Evolutionary conservation across 208 protist genomes (phyloP).

Genomic region (Crithidia bombi): DNA sequence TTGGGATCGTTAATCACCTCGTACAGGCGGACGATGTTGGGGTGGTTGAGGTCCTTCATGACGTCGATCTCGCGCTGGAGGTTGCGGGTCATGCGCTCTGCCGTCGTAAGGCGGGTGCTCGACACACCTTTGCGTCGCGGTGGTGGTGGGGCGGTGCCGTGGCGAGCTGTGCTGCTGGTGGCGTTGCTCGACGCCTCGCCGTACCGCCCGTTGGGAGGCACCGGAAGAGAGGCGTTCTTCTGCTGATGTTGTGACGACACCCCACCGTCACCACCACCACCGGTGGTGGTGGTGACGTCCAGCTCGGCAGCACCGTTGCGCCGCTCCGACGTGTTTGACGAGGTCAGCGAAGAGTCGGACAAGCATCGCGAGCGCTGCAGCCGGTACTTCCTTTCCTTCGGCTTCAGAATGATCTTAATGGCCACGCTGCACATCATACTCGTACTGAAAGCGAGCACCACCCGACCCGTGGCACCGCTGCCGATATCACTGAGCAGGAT

Average conservation of each 20-base stretch:
- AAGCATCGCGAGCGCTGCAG: constrained; percentile 4
- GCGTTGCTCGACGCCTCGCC: constrained; percentile 1
- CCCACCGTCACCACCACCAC: too few relatives aligned
- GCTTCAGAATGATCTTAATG: constrained; percentile 74
- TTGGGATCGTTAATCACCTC: constrained; percentile 96
- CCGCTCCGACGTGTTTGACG: background rate
- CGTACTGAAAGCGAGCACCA: constrained; percentile 64
- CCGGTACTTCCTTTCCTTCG: constrained; percentile 43
- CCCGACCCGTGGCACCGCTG: constrained; percentile 65
- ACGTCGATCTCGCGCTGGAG: constrained; percentile 91
- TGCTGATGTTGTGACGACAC: background rate
- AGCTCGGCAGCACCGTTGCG: background rate
- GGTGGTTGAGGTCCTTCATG: constrained; percentile 95
- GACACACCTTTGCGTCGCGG: background rate
- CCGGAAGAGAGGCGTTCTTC: background rate
- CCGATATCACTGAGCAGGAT: constrained; percentile 75
- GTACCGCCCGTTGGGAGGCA: background rate
- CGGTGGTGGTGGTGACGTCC: background rate
- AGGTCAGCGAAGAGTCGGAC: background rate
- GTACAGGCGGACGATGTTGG: constrained; percentile 93
- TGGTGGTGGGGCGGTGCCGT: background rate
- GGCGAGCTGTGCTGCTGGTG: background rate
- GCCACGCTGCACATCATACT: constrained; percentile 54
- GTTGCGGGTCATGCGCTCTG: constrained; percentile 41
- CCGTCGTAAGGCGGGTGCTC: constrained; percentile 27